Base-by-base conservation (phyloP, 1,139 yeast species). In the Suhomyces wounanorum region DNA sequence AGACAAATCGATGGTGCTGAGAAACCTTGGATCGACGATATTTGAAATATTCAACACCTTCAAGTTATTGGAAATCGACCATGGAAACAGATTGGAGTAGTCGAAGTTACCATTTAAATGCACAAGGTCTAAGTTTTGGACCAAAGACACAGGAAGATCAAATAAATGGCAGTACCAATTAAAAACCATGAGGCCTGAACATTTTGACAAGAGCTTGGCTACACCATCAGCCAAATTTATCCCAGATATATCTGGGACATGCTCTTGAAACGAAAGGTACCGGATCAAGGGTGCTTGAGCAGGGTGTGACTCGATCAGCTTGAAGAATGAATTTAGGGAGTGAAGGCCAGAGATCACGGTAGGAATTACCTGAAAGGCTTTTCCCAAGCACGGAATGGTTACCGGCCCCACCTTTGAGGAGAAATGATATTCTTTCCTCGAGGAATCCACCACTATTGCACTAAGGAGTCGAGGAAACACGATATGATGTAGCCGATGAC, bases 261-360 rank as follows among this genome's bases (percentile, higher is more conserved):
- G 26, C n/a, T 52, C 40, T 17, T 40, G 37, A 30, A 58, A 57
- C 7, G 52, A 45, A 3, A 58, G 37, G 37, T 43, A 43, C 21
- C 44, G 36, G 39, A 54, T 52, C 39, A 50, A 31, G 2, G 38
- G 18, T 9, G 52, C 51, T 18, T 40, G 28, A 10, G 41, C 16
- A 8, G 54, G 51, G 21, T 37, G 18, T 6, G 36, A 36, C 16
- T 42, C 36, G 14, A 52, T 40, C 16, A 30, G 39, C 40, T 55
- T 56, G 47, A 59, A 55, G 37, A 57, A 53, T n/a, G 54, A 36
- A 40, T 59, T 57, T 31, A 59, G 52, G 13, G 58, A 51, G 40
- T 52, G 58, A 10, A 59, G 43, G 3, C 59, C 47, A 5, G 57
- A 51, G 28, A 57, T 52, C 41, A 51, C 48, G 11, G 57, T 55